Percentiles rank a stretch among this genome's conserved stretches.
Evolutionary conservation across 805 yeast genomes (phyloP).

Genomic region (Saccharomycopsis guyanensis): DNA sequence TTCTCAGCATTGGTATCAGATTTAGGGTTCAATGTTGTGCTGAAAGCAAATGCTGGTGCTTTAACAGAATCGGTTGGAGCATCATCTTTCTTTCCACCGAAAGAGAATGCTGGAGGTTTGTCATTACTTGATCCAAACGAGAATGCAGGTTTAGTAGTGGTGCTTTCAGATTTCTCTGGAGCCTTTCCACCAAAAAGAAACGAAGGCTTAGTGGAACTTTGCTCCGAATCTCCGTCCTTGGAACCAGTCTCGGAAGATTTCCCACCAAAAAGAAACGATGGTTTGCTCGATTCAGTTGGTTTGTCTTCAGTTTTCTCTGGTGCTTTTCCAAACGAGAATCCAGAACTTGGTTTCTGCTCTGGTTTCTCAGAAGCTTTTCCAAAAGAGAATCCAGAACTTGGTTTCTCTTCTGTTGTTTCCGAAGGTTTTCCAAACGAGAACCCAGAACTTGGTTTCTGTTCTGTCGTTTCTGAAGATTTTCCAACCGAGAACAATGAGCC

Average conservation of each 20-base stretch:
- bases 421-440: background rate
- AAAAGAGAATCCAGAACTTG: slow-evolving; percentile 1
- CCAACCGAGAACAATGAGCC: background rate
- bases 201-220: background rate
- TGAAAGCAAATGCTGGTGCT: too few relatives aligned
- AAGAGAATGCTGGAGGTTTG: slow-evolving; percentile 4
- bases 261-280: slow-evolving; percentile 4
- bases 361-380: slow-evolving; percentile 4
- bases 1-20: background rate
- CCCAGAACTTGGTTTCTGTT: background rate
- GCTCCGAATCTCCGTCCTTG: background rate
- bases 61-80: background rate
- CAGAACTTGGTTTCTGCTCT: background rate
- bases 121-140: background rate
- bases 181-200: background rate
- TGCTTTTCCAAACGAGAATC: background rate
- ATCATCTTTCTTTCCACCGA: slow-evolving; percentile 1
- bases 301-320: background rate
- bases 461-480: background rate
- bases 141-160: background rate
- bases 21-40: background rate
- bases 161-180: background rate
- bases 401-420: background rate
- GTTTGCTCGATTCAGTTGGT: background rate
- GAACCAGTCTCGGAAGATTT: background rate